Evolutionary conservation across 139 green algal species (phyloP).

Genomic region (Chlorella sorokiniana): DNA sequence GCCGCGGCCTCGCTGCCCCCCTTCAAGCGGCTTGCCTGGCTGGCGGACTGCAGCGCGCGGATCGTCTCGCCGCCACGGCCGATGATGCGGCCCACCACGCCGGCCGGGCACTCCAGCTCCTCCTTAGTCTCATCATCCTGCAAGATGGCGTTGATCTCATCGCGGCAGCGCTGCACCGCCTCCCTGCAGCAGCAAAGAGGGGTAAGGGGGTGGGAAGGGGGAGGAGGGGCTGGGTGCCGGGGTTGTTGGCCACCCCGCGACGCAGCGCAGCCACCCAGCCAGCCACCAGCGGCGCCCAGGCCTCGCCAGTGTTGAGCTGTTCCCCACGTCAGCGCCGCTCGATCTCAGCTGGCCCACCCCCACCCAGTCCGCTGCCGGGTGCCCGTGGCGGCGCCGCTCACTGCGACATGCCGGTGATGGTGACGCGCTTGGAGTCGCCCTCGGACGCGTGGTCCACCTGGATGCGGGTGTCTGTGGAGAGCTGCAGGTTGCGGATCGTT

Average conservation of each 20-base stretch:
- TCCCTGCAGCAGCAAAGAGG: constrained; percentile 1
- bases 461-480: constrained; percentile 67
- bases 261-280: too few relatives aligned
- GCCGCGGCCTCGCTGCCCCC: too few relatives aligned
- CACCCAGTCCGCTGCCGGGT: background rate
- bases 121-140: constrained; percentile 40
- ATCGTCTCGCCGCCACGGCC: constrained; percentile 97
- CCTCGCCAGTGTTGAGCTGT: too few relatives aligned
- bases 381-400: background rate
- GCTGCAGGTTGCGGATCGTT: constrained; percentile 87
- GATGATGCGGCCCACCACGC: constrained; percentile 94
- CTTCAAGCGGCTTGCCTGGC: constrained; percentile 32
- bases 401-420: constrained; percentile 59
- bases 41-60: constrained; percentile 88
- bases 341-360: background rate
- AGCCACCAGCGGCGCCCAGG: too few relatives aligned
- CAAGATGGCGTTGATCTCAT: constrained; percentile 43
- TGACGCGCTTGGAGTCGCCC: constrained; percentile 77
- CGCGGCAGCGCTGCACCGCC: constrained; percentile 11
- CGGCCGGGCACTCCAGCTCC: constrained; percentile 73
- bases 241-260: too few relatives aligned
- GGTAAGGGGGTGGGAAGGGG: background rate
- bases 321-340: too few relatives aligned
- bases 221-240: background rate
- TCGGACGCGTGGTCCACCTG: constrained; percentile 74